Conservation (phyloP, 2,329 filamentous ascomycete genomes). For the Apiospora saccharicola region DNA sequence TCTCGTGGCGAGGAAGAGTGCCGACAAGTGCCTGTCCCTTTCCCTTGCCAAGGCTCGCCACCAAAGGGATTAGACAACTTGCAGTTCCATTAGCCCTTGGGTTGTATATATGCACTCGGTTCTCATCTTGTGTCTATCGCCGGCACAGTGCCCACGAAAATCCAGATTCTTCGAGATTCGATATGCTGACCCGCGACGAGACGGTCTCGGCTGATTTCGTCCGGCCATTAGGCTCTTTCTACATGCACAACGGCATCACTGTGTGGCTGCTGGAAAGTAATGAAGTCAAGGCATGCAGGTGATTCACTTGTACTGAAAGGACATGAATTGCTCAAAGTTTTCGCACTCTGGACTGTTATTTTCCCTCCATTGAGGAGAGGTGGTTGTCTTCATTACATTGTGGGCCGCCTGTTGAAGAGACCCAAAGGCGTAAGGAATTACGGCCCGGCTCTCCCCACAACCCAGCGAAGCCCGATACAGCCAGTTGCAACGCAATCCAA, state of each 20-base stretch:
- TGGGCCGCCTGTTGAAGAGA: background rate
- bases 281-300: slow-evolving; percentile 7
- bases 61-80: background rate
- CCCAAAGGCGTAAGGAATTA: background rate
- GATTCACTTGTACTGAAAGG: background rate
- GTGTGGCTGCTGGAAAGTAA: background rate
- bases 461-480: background rate
- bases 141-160: background rate
- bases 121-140: background rate
- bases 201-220: slow-evolving; percentile 8
- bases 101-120: background rate
- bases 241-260: slow-evolving; percentile 4
- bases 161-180: background rate
- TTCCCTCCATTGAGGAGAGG: background rate
- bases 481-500: slow-evolving; percentile 5
- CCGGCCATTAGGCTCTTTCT: slow-evolving; percentile 13
- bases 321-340: background rate
- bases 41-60: background rate
- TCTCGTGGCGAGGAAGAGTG: background rate
- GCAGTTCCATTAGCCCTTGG: background rate
- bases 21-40: background rate
- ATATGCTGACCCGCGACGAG: background rate
- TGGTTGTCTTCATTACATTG: background rate
- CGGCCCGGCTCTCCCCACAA: slow-evolving; percentile 11
- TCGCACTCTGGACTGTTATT: background rate